A percentile compares a stretch with the other conserved stretches of the same genome.
Conservation (phyloP, 2,329 filamentous ascomycete genomes). For the Mycogone perniciosa region DNA sequence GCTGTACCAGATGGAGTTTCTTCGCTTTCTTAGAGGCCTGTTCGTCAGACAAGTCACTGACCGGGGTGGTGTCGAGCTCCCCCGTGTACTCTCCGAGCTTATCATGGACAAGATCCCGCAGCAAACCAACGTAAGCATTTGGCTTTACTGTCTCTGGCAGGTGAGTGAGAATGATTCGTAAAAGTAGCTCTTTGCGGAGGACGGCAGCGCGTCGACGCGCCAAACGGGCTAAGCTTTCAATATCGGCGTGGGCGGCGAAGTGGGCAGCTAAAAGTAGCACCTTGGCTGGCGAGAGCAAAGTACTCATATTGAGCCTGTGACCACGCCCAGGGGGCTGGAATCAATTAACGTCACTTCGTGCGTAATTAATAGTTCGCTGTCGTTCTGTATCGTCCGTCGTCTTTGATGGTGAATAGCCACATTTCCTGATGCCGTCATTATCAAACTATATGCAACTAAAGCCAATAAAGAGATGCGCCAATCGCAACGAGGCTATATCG, state of each 20-base stretch:
- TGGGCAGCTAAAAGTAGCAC: constrained; percentile 67
- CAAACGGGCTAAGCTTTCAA: constrained; percentile 55
- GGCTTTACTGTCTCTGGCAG: constrained; percentile 66
- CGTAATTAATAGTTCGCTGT: too few relatives aligned
- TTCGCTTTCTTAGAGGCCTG: constrained; percentile 58
- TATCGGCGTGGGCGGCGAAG: constrained; percentile 59
- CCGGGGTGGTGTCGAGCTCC: constrained; percentile 48
- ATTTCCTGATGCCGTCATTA: constrained; percentile 9
- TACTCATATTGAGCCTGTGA: constrained; percentile 17
- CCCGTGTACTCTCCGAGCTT: constrained; percentile 36
- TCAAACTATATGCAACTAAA: constrained; percentile 5
- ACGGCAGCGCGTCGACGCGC: constrained; percentile 49
- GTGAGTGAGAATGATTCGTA: constrained; percentile 70
- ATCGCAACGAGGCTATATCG: neutral
- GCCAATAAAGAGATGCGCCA: neutral
- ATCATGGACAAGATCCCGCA: constrained; percentile 50
- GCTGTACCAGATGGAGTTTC: constrained; percentile 56
- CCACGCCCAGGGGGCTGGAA: constrained; percentile 5
- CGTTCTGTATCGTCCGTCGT: too few relatives aligned
- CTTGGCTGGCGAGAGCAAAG: constrained; percentile 56
- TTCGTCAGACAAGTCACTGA: constrained; percentile 54
- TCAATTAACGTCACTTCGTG: constrained; percentile 5
- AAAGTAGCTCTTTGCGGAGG: constrained; percentile 56
- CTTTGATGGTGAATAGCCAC: neutral
- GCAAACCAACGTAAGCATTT: constrained; percentile 53